A percentile compares a stretch with the other conserved stretches of the same genome.
Conservation (phyloP, 2,329 filamentous ascomycete genomes). For the Cladosporium sphaerospermum region DNA sequence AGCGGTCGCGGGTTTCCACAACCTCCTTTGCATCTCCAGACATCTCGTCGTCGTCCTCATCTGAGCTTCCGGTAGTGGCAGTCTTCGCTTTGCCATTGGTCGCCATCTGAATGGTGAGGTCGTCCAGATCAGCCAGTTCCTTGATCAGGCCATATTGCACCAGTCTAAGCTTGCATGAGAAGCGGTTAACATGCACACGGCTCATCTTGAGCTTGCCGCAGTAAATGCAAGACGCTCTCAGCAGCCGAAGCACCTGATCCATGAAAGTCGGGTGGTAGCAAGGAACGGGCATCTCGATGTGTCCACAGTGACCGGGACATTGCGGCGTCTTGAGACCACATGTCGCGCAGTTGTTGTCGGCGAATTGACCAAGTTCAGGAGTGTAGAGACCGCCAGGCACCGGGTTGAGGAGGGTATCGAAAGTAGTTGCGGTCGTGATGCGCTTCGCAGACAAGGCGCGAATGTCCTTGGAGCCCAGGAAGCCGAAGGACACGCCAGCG, state of each 20-base stretch:
- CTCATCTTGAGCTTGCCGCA: conserved; percentile 80
- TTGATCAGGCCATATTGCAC: conserved; percentile 76
- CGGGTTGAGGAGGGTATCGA: conserved; percentile 85
- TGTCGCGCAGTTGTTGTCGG: conserved; percentile 80
- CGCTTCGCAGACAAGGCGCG: conserved; percentile 83
- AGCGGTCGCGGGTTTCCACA: conserved; percentile 55
- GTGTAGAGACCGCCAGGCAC: conserved; percentile 90
- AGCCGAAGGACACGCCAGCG: conserved; percentile 81
- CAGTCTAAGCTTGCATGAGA: conserved; percentile 76
- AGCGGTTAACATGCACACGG: conserved; percentile 69
- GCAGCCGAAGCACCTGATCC: conserved; percentile 78
- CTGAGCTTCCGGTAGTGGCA: conserved; percentile 18
- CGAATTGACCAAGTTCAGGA: conserved; percentile 81
- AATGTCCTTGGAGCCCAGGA: conserved; percentile 77
- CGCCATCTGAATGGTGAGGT: conserved; percentile 35
- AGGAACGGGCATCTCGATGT: conserved; percentile 87
- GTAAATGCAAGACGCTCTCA: conserved; percentile 84
- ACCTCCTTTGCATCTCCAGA: conserved; percentile 53
- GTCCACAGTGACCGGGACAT: conserved; percentile 89
- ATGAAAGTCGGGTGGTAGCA: conserved; percentile 97
- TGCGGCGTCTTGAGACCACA: conserved; percentile 72
- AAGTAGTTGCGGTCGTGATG: conserved; percentile 90
- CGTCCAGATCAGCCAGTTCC: conserved; percentile 51
- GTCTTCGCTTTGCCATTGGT: conserved; percentile 26
- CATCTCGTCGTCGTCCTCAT: conserved; percentile 55